Conservation (phyloP, 768 basidiomycete genomes). For the Holtermannia corniformis region DNA sequence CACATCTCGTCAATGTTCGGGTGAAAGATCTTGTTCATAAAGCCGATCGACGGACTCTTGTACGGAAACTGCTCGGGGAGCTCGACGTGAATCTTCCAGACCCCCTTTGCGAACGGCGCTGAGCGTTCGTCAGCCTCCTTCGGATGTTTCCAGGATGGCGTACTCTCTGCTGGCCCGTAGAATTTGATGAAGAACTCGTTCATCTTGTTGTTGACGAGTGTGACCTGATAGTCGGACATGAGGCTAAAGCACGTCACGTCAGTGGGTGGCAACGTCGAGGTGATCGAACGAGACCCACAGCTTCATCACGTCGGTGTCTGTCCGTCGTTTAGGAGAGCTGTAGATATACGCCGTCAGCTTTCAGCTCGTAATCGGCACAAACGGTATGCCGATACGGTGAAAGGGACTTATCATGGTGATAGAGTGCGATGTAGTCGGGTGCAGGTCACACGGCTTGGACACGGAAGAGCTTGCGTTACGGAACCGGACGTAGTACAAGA, state of each 20-base stretch:
- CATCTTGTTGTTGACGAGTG: constrained; percentile 95
- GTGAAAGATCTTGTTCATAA: constrained; percentile 99
- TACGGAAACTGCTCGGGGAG: constrained; percentile 96
- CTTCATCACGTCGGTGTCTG: constrained; percentile 99
- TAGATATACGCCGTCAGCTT: constrained; percentile 28
- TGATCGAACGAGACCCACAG: constrained; percentile 51
- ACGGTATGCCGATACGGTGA: no score
- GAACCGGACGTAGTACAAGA: no score
- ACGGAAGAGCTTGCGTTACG: no score
- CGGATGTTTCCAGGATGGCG: constrained; percentile 42
- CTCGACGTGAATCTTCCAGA: constrained; percentile 99
- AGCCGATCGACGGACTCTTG: constrained; percentile 97
- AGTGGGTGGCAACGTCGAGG: neutral
- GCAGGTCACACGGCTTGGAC: no score
- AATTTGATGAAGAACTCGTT: constrained; percentile 98
- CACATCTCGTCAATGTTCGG: constrained; percentile 98
- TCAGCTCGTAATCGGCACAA: constrained; percentile 5
- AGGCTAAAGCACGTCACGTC: constrained; percentile 50
- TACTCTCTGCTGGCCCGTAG: constrained; percentile 87
- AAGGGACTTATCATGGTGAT: neutral
- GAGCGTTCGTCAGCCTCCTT: neutral
- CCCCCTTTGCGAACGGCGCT: constrained; percentile 96
- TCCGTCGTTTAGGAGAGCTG: constrained; percentile 84
- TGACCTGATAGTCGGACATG: constrained; percentile 98
- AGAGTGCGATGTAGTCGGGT: no score